These are phyloP conservation scores for Podospora sp. DNA, from an alignment of 495 filamentous ascomycete genomes.

Conservation along the genomic window DNA sequence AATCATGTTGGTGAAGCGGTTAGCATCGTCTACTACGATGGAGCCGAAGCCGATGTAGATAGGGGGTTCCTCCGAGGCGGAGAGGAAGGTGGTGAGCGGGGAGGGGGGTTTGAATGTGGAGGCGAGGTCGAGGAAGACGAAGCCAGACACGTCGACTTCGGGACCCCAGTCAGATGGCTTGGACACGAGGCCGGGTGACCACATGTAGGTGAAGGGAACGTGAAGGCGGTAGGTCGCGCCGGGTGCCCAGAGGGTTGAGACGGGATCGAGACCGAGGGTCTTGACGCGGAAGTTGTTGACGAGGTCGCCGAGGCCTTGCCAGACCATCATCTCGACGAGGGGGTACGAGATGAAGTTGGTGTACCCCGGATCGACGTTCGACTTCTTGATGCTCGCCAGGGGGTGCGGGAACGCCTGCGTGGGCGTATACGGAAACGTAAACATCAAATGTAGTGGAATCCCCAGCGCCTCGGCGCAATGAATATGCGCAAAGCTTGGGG, in stretches of 20 bases:
- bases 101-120: conserved; percentile 64
- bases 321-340: conserved; percentile 77
- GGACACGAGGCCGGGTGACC: conserved; percentile 78
- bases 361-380: conserved; percentile 59
- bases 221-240: conserved; percentile 62
- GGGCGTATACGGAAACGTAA: conserved; percentile 75
- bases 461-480: conserved; percentile 82
- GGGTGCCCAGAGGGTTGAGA: conserved; percentile 68
- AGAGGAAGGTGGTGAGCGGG: conserved; percentile 65
- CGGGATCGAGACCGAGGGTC: conserved; percentile 66
- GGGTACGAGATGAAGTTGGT: conserved; percentile 77
- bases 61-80: conserved; percentile 54
- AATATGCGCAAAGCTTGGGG: conserved; percentile 78
- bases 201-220: conserved; percentile 80
- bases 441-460: conserved; percentile 79
- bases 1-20: conserved; percentile 62
- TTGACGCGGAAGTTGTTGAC: conserved; percentile 71
- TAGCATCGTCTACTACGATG: conserved; percentile 68
- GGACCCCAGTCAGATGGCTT: conserved; percentile 77
- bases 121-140: conserved; percentile 70
- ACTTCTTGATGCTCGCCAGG: conserved; percentile 66
- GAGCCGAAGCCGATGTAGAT: conserved; percentile 71
- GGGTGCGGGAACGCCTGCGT: conserved; percentile 73
- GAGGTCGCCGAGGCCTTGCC: conserved; percentile 77
- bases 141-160: conserved; percentile 72